phyloP scores from a whole-genome alignment of 176 grass and related monocot genomes.

The Themeda triandra region DNA sequence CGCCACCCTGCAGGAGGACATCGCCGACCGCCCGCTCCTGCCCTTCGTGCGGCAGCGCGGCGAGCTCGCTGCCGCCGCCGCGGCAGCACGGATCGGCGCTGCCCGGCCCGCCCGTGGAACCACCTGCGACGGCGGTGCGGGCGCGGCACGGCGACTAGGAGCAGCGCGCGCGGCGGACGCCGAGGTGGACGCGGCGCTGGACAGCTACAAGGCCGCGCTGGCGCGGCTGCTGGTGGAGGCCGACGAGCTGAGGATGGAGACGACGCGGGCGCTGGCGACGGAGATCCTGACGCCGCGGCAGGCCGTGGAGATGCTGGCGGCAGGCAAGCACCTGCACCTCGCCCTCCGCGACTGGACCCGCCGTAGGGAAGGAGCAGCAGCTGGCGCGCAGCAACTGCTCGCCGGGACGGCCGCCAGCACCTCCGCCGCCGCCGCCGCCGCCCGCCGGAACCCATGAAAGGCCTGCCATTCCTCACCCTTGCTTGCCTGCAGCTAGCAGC shows the following conservation, averaged over 20 bases:
- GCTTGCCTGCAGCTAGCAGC: background rate
- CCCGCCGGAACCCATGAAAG: slow-evolving; percentile 6
- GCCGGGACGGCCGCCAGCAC: background rate
- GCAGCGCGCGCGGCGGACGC: background rate
- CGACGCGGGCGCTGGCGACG: slow-evolving; percentile 24
- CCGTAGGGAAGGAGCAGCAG: background rate
- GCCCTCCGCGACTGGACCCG: slow-evolving; percentile 51
- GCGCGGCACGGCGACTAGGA: too few species aligned
- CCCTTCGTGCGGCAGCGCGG: slow-evolving; percentile 39
- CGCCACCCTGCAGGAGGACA: slow-evolving; percentile 62
- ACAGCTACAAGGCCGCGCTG: slow-evolving; percentile 34
- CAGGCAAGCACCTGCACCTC: slow-evolving; percentile 67
- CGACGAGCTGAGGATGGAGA: slow-evolving; percentile 52
- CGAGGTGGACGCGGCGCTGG: slow-evolving; percentile 51
- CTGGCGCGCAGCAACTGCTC: background rate
- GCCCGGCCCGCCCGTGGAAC: too few species aligned
- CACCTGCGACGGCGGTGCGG: background rate
- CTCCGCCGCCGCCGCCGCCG: background rate
- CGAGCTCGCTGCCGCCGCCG: background rate
- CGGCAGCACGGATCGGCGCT: background rate
- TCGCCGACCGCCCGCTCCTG: slow-evolving; percentile 71
- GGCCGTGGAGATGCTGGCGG: slow-evolving; percentile 59
- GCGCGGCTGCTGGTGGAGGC: slow-evolving; percentile 51
- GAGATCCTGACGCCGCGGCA: slow-evolving; percentile 61
- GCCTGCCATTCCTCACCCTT: slow-evolving; percentile 2